Conservation (phyloP, 1,284 basidiomycete genomes). For the Cryptococcus sp. region DNA sequence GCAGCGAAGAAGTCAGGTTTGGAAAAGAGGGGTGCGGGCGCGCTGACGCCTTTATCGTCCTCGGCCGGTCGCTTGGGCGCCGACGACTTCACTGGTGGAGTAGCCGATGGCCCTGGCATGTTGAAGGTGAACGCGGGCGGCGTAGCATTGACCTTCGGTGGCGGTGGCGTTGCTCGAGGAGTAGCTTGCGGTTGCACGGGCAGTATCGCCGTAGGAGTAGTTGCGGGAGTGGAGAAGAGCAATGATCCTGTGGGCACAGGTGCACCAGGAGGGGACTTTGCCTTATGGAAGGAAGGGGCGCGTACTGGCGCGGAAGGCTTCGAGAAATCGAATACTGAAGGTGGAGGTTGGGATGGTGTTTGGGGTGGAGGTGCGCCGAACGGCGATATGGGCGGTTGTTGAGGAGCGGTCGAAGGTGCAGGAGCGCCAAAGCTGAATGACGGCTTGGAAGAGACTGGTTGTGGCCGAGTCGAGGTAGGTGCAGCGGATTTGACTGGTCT, state of each 20-base stretch:
- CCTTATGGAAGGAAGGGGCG: neutral
- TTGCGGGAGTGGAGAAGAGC: no score
- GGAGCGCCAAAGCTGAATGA: conserved; percentile 1
- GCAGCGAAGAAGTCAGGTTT: conserved; percentile 26
- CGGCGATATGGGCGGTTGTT: neutral
- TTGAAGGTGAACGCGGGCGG: conserved; percentile 9
- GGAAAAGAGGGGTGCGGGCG: conserved; percentile 12
- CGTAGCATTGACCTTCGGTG: no score
- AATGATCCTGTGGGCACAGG: no score
- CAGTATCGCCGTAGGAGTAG: no score
- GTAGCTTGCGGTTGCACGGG: no score
- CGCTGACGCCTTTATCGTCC: neutral
- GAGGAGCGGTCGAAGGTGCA: neutral
- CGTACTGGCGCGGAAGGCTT: neutral
- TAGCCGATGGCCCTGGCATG: conserved; percentile 1
- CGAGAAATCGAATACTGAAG: neutral
- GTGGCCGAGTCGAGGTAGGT: neutral
- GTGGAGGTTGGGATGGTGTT: neutral
- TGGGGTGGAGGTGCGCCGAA: neutral
- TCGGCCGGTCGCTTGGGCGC: conserved; percentile 8
- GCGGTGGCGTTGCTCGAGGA: no score
- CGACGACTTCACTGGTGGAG: neutral
- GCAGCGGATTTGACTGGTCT: neutral
- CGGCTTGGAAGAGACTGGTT: neutral
- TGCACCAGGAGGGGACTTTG: no score